Evolutionary conservation across 352 stramenopile genomes (phyloP).

Genomic region (Pythium sukuiense): DNA sequence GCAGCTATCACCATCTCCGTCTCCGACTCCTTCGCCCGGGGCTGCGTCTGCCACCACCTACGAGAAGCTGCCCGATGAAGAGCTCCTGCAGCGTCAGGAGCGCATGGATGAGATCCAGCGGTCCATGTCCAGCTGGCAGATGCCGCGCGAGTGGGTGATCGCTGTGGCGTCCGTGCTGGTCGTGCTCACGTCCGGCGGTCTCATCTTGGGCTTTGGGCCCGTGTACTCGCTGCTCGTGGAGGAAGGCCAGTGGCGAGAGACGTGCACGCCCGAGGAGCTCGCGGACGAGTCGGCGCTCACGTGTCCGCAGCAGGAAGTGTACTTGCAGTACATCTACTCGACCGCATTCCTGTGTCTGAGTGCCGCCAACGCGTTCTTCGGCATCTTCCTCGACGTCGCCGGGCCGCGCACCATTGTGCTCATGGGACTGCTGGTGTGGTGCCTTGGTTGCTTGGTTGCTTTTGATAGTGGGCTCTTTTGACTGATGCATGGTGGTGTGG

Average conservation of each 20-base stretch:
- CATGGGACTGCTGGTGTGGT: background rate
- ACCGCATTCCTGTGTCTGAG: slow-evolving; percentile 50
- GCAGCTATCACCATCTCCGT: background rate
- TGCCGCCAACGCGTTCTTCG: slow-evolving; percentile 46
- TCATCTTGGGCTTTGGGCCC: slow-evolving; percentile 74
- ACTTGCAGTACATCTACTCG: slow-evolving; percentile 60
- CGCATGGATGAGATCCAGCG: slow-evolving; percentile 26
- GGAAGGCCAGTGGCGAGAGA: slow-evolving; percentile 61
- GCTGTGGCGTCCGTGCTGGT: slow-evolving; percentile 32
- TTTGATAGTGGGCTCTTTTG: too few relatives aligned
- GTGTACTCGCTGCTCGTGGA: slow-evolving; percentile 64
- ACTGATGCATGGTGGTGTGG: background rate
- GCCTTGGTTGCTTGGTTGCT: too few relatives aligned
- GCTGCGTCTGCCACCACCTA: background rate
- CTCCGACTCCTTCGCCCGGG: background rate
- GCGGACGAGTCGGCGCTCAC: slow-evolving; percentile 3
- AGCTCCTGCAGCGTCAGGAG: slow-evolving; percentile 4
- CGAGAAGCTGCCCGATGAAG: background rate
- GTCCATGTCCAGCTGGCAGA: slow-evolving; percentile 32
- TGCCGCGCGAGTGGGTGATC: slow-evolving; percentile 29
- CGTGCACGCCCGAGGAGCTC: slow-evolving; percentile 27
- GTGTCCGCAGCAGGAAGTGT: slow-evolving; percentile 62
- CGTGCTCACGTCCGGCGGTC: slow-evolving; percentile 44
- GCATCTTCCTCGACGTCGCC: slow-evolving; percentile 44
- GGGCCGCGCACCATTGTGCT: slow-evolving; percentile 29